Base-by-base conservation (phyloP, 2,329 filamentous ascomycete genomes). In the Cladosporium sp. region DNA sequence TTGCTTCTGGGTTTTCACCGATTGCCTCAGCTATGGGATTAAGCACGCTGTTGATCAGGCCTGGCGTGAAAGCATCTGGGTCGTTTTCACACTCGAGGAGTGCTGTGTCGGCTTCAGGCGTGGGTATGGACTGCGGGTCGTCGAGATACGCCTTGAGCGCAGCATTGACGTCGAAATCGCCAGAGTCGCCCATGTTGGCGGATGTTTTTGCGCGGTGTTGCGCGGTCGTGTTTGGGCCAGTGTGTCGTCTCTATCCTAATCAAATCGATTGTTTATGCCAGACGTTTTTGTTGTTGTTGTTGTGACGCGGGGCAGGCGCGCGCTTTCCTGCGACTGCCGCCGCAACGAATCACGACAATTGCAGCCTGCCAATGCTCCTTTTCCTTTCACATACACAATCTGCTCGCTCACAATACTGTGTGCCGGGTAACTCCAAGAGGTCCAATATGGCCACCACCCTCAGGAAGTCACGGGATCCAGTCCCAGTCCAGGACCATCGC, bases 81-180 rank as follows among this genome's bases (percentile, higher is more conserved):
- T 97, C 92, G 78, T 91, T 91, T 82, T 98, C 95, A 86, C 92
- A 96, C 77, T 98, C 94, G 73, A 93, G 85, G 24, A 99, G 87
- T 67, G 90, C 87, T 54, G 88, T 80, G 72, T 95, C 91, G 65
- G 93, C 95, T 78, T 98, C 94, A 52, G 91, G 89, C 2, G 93
- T 97, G 8, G 90, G 84, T 65, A 98, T 91, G 47, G 88, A 87
- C 55, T 88, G 84, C 10, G 95, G 94, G 78, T 98, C 94, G 80
- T 92, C 96, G 86, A 97, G 92, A 81, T 97, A 99, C 78, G 92
- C 87, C 84, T 97, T 97, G 79, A 98, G 90, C 71, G 93, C 92
- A 83, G 97, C 91, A 79, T 97, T 97, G 80, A 99, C 92, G 79
- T 98, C 92, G 82, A 99, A 99, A 75, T 90, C 86, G 77, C 93